These are phyloP conservation scores for Rosa rugosa DNA, from an alignment of 306 rosid genomes.

Conservation along the genomic window DNA sequence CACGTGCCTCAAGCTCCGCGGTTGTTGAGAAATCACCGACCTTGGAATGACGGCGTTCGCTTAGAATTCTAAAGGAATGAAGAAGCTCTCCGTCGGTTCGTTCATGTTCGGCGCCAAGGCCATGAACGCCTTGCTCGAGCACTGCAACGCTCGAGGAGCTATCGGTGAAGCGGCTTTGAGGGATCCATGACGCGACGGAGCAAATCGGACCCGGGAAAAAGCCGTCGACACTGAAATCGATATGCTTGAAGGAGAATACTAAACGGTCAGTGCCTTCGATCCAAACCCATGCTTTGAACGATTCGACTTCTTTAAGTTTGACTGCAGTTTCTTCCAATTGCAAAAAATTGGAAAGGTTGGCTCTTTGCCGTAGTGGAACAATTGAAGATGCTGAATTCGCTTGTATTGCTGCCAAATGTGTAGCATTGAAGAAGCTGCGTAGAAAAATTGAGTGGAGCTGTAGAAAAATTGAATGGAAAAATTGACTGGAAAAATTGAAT, in stretches of 20 bases:
- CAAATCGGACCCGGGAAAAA: conserved; percentile 40
- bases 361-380: conserved; percentile 70
- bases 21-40: conserved; percentile 63
- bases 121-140: conserved; percentile 55
- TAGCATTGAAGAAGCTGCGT: conserved; percentile 70
- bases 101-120: conserved; percentile 64
- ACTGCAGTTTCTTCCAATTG: conserved; percentile 60
- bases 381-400: conserved; percentile 74
- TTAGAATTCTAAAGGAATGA: conserved; percentile 53
- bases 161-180: conserved; percentile 72
- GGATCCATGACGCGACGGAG: conserved; percentile 43
- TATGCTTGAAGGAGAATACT: conserved; percentile 62
- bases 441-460: no score
- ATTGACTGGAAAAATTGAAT: no score
- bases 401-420: conserved; percentile 67
- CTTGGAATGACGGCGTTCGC: conserved; percentile 56
- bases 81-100: conserved; percentile 70
- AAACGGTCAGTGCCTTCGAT: conserved; percentile 50
- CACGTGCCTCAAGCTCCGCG: conserved; percentile 69
- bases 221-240: conserved; percentile 54
- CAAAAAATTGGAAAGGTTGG: conserved; percentile 63
- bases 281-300: no score
- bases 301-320: conserved; percentile 39
- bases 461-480: no score
- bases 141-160: conserved; percentile 70